Evolutionary conservation across 202 grass and related monocot species (phyloP), one percentile per base, ranked within the genome.

Genomic region (Panicum virgatum): DNA sequence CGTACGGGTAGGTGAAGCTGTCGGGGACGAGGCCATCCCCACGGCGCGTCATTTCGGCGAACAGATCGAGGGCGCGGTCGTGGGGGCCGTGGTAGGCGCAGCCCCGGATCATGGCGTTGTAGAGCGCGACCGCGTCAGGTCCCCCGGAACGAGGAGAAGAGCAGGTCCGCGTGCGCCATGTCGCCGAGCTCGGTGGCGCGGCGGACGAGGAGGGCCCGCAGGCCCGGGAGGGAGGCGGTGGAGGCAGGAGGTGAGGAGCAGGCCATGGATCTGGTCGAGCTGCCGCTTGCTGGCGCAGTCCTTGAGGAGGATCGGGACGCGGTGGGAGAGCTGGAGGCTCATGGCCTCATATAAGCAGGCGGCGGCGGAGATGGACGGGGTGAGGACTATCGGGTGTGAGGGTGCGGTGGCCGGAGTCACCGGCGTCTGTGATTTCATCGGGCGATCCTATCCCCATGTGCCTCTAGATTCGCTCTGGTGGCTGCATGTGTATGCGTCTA

Each of bases 61-160:
- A 92, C 65, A 89, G 42, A 2, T 56, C 46, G 1, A 92, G 48
- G 30, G 83, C 73, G 62, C n/a, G 56, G 32, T 73, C 32, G 30
- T 83, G 59, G 20, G 80, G 83, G 0, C 80, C 90, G 73, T 81
- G 69, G 80, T 86, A 80, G 1, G 86, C 63, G 12, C 63, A 27
- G 0, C 75, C 86, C 3, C 86, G 62, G 14, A 92, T 89, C 80
- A 92, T 80, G 75, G 83, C 69, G 63, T 92, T 92, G 62, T 80
- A 72, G 47, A 92, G 90, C 22, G 78, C 69, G 40, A 80, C 40
- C 40, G 66, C 83, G 13, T 66, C 66, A 6, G 62, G 3, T 18
- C 4, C 6, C 56, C 3, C 16, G 67, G 22, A 78, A 42, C 6
- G 45, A 72, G 25, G 73, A 83, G 82, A 92, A 92, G 62, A 92